Base-by-base conservation (phyloP, 139 green algal species). In the Edaphochlamys debaryana region DNA sequence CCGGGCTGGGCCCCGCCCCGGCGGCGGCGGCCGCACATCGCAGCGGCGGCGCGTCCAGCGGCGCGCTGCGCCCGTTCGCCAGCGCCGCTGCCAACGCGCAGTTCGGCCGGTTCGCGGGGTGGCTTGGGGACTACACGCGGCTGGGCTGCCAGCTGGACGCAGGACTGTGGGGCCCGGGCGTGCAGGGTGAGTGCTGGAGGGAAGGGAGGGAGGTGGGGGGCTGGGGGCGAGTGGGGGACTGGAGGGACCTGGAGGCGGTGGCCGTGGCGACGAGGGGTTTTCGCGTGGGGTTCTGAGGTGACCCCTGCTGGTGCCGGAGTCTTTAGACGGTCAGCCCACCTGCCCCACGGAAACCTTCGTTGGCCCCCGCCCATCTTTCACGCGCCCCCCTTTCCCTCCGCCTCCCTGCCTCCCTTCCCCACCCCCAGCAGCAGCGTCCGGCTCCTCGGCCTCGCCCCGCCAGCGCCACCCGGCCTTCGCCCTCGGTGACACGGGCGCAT, bases 401-500 rank as follows among this genome's bases (percentile, higher is more conserved):
- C n/a, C n/a, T n/a, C n/a, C n/a, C n/a, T n/a, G n/a, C n/a, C n/a
- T n/a, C n/a, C n/a, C n/a, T n/a, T n/a, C 62, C 17, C 66, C 9
- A 8, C 66, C 66, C 36, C 36, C 66, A 7, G 27, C 66, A 69
- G 62, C 62, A 7, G 22, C 30, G 29, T 23, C 48, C 54, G 7
- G 56, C 73, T 38, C 37, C 56, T 25, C 56, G 60, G 32, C 1
- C 20, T 34, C 66, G 48, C 42, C 45, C 27, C 37, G 72, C 38
- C 32, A 64, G 45, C 69, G 78, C 32, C 88, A 89, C 80, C 85
- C 82, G 25, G 93, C 93, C 3, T 95, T 96, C 76, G 89, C 93
- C 6, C 77, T 96, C 27, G 91, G 95, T 63, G 89, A 90, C 20
- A 79, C 84, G 4, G 90, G 92, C 67, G 88, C 85, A 7, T 97